Percentiles rank a stretch among this genome's conserved stretches.
Conservation (phyloP, 352 stramenopile species). For the Pythium brachiatum region DNA sequence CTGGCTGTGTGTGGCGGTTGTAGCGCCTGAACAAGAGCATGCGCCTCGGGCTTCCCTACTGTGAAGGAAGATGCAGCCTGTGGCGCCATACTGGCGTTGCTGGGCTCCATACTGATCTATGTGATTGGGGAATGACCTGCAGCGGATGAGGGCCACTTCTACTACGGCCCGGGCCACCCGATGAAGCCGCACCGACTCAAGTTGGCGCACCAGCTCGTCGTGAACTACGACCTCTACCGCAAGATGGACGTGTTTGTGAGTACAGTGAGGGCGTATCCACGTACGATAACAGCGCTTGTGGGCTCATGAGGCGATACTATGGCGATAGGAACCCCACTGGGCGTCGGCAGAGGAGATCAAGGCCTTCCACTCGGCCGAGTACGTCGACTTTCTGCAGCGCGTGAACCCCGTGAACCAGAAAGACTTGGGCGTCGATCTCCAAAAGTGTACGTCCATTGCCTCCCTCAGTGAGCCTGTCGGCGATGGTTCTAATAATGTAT, state of each 20-base stretch:
- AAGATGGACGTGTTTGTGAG: slow-evolving; percentile 98
- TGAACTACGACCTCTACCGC: slow-evolving; percentile 98
- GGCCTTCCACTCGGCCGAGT: slow-evolving; percentile 97
- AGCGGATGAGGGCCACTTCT: slow-evolving; percentile 96
- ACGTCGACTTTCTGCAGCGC: slow-evolving; percentile 96
- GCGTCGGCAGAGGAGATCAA: slow-evolving; percentile 92
- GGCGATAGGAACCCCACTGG: slow-evolving; percentile 68
- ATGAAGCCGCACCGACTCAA: slow-evolving; percentile 98
- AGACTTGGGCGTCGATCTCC: slow-evolving; percentile 63
- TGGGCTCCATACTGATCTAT: background rate
- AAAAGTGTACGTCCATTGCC: slow-evolving; percentile 52
- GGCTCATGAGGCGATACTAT: background rate
- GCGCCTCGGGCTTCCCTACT: background rate
- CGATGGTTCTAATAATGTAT: background rate
- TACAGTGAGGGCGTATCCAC: background rate
- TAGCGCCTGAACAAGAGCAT: background rate
- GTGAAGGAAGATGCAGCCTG: background rate
- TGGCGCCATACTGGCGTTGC: background rate
- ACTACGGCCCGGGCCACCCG: slow-evolving; percentile 95
- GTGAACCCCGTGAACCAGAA: slow-evolving; percentile 95
- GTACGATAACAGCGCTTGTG: background rate
- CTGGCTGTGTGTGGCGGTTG: background rate
- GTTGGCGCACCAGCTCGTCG: slow-evolving; percentile 97
- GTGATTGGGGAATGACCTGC: background rate
- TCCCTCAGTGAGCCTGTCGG: background rate